phyloP scores from a whole-genome alignment of 495 filamentous ascomycete species.

The Penicillium turbatum region DNA sequence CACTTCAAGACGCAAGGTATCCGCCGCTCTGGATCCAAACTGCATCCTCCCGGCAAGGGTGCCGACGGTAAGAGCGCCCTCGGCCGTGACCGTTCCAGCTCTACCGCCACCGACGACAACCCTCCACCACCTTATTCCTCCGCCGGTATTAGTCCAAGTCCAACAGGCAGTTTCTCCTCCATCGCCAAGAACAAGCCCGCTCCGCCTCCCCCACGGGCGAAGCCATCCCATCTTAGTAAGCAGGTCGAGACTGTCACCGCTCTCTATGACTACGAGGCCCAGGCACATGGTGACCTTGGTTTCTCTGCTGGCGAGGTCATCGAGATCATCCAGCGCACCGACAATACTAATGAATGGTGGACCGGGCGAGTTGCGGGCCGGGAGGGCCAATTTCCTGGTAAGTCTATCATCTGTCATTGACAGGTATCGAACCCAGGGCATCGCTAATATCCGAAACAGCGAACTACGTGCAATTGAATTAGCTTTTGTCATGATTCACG shows the following conservation, averaged over 20 bases:
- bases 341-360: constrained; percentile 98
- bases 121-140: constrained; percentile 68
- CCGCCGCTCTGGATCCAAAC: constrained; percentile 44
- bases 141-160: constrained; percentile 36
- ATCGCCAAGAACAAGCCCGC: constrained; percentile 81
- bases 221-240: constrained; percentile 68
- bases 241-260: constrained; percentile 73
- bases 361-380: constrained; percentile 69
- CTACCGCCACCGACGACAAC: constrained; percentile 51
- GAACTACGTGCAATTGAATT: constrained; percentile 47
- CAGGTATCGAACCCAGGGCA: neutral
- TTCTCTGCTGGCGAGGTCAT: constrained; percentile 89
- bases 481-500: constrained; percentile 12
- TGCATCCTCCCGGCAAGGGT: constrained; percentile 38
- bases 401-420: constrained; percentile 16
- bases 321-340: constrained; percentile 74
- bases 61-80: constrained; percentile 29
- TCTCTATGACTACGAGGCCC: constrained; percentile 92
- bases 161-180: constrained; percentile 52
- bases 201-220: constrained; percentile 88
- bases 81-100: constrained; percentile 26
- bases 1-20: constrained; percentile 83
- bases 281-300: constrained; percentile 90
- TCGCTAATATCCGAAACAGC: constrained; percentile 24
- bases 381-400: constrained; percentile 93